phyloP scores from a whole-genome alignment of 768 basidiomycete species.

The Erythrobasidium yunnanense region DNA sequence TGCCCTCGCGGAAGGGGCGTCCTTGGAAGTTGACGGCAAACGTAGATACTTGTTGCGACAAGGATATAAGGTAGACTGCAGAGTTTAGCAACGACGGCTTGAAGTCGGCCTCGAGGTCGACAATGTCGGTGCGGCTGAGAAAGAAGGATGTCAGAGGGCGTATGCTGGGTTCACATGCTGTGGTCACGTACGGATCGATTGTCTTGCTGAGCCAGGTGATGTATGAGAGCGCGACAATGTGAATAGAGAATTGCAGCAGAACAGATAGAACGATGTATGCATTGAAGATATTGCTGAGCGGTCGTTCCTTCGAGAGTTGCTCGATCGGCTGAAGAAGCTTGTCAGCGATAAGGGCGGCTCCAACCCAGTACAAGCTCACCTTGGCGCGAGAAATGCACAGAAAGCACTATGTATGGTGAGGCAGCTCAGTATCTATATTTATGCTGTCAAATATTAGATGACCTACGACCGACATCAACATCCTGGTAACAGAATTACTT shows the following conservation, averaged over 20 bases:
- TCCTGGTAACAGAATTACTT: slow-evolving; percentile 35
- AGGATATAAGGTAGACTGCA: slow-evolving; percentile 84
- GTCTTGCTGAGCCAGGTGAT: slow-evolving; percentile 74
- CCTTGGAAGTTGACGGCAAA: slow-evolving; percentile 98
- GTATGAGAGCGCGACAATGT: slow-evolving; percentile 80
- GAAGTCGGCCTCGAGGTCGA: slow-evolving; percentile 93
- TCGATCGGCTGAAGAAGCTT: slow-evolving; percentile 66
- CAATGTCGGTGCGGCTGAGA: slow-evolving; percentile 53
- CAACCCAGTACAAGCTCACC: slow-evolving; percentile 48
- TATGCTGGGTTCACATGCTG: not conserved
- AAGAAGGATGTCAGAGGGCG: slow-evolving; percentile 11
- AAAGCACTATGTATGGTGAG: slow-evolving; percentile 54
- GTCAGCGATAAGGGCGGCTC: not conserved
- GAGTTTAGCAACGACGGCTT: slow-evolving; percentile 90
- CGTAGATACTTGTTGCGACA: slow-evolving; percentile 96
- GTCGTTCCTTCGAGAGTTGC: slow-evolving; percentile 82
- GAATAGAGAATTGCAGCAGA: slow-evolving; percentile 81
- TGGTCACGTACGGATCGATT: slow-evolving; percentile 52
- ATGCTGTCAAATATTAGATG: not conserved
- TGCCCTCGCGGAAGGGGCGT: slow-evolving; percentile 94
- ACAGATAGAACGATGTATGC: slow-evolving; percentile 87
- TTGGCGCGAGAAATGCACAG: slow-evolving; percentile 93
- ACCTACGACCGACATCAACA: slow-evolving; percentile 72
- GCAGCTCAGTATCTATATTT: not conserved
- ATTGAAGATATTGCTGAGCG: slow-evolving; percentile 91